Evolutionary conservation across 2,329 filamentous ascomycete genomes (phyloP).

Genomic region (Sarocladiaceae sp.): DNA sequence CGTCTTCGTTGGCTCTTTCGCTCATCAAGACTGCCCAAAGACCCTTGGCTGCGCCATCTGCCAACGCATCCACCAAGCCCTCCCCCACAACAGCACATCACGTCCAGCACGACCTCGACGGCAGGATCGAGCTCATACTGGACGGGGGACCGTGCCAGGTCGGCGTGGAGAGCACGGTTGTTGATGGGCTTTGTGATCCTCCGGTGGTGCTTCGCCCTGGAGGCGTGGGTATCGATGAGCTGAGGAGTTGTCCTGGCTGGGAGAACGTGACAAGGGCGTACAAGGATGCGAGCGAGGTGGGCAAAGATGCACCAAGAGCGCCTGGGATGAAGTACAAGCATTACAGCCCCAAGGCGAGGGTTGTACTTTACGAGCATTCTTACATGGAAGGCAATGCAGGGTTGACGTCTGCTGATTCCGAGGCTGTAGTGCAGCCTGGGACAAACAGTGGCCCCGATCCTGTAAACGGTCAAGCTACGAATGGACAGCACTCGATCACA

Average conservation of each 20-base stretch:
- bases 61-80: constrained; percentile 89
- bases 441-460: constrained; percentile 9
- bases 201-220: constrained; percentile 81
- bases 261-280: constrained; percentile 71
- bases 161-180: constrained; percentile 93
- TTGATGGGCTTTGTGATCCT: constrained; percentile 78
- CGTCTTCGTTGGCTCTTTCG: constrained; percentile 74
- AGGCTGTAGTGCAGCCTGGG: constrained; percentile 9
- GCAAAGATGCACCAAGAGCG: constrained; percentile 63
- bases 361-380: constrained; percentile 70
- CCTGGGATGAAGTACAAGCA: constrained; percentile 99
- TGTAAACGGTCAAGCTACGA: constrained; percentile 17
- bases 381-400: constrained; percentile 28
- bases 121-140: constrained; percentile 77
- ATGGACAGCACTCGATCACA: constrained; percentile 15
- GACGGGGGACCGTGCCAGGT: constrained; percentile 84
- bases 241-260: constrained; percentile 73
- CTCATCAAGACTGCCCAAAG: constrained; percentile 74
- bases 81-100: constrained; percentile 88
- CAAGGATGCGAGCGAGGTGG: constrained; percentile 64
- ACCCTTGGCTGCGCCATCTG: constrained; percentile 85
- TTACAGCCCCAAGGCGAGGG: constrained; percentile 84
- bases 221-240: constrained; percentile 75
- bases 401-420: constrained; percentile 29
- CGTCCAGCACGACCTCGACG: constrained; percentile 76